Evolutionary conservation across 2,329 filamentous ascomycete genomes (phyloP).

Genomic region (Sporothrix brasiliensis): DNA sequence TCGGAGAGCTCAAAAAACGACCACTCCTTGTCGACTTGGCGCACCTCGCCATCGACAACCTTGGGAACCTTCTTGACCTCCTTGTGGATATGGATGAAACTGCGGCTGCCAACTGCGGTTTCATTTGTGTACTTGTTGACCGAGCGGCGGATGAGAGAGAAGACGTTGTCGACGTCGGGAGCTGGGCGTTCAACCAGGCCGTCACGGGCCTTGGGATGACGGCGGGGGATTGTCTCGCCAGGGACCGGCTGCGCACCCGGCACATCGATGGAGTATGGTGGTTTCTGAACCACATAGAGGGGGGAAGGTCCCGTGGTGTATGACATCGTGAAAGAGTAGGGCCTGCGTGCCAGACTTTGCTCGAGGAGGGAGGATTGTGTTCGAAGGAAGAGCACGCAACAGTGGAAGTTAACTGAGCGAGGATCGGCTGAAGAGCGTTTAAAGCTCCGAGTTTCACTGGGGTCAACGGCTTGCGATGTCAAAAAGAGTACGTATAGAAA

Average conservation of each 20-base stretch:
- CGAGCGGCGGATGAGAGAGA: constrained; percentile 73
- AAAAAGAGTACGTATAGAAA: not conserved
- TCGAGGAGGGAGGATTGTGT: not conserved
- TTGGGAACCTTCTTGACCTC: constrained; percentile 92
- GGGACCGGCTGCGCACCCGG: constrained; percentile 68
- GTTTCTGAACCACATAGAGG: constrained; percentile 64
- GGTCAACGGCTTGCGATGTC: not conserved
- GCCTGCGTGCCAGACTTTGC: not conserved
- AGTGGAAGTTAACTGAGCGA: not conserved
- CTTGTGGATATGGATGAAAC: constrained; percentile 73
- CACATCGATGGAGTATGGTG: constrained; percentile 75
- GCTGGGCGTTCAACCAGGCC: constrained; percentile 67
- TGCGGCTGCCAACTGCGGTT: constrained; percentile 70
- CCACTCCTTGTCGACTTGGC: constrained; percentile 88
- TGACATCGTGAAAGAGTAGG: constrained; percentile 20
- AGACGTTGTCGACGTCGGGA: constrained; percentile 73
- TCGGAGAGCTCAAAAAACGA: constrained; percentile 81
- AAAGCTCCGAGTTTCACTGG: not conserved
- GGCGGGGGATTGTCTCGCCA: constrained; percentile 82
- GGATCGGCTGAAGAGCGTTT: no score
- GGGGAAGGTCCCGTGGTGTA: constrained; percentile 50
- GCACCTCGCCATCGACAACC: constrained; percentile 76
- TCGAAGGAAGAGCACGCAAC: not conserved
- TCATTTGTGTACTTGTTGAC: constrained; percentile 65
- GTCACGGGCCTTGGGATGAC: constrained; percentile 71